Evolutionary conservation across 208 protist species (phyloP).

Genomic region (Tetramitus jugosus): DNA sequence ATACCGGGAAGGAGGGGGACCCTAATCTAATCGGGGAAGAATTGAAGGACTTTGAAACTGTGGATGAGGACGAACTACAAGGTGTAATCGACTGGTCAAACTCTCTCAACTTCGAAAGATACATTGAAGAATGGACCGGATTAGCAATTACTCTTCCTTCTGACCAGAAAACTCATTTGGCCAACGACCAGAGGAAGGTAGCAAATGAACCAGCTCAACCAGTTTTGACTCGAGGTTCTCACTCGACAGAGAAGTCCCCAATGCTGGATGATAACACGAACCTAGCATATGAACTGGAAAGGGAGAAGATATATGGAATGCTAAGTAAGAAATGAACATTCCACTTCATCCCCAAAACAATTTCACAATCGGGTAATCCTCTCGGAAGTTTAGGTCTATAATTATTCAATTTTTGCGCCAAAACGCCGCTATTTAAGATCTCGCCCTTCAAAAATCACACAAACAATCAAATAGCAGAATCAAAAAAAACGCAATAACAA

Average conservation of each 20-base stretch:
- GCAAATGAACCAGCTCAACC: neutral
- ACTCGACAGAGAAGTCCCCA: too few relatives aligned
- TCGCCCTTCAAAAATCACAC: too few relatives aligned
- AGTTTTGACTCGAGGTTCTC: too few relatives aligned
- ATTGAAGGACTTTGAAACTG: too few relatives aligned
- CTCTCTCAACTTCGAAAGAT: neutral
- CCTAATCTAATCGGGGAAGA: neutral
- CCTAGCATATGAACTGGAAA: neutral
- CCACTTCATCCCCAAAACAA: neutral
- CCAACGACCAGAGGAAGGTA: neutral
- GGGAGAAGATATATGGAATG: neutral
- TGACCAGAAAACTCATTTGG: neutral
- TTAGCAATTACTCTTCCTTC: neutral
- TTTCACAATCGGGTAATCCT: too few relatives aligned
- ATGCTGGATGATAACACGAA: neutral
- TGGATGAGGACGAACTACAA: neutral
- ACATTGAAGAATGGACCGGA: neutral
- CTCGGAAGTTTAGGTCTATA: too few relatives aligned
- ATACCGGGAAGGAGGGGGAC: neutral
- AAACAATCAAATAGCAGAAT: neutral
- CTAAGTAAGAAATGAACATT: neutral
- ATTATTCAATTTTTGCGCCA: too few relatives aligned
- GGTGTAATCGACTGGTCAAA: neutral
- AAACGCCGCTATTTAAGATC: too few relatives aligned
- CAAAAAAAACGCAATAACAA: neutral